Conservation (phyloP, 2,329 filamentous ascomycete species). For the Pseudonectria foliicola region DNA sequence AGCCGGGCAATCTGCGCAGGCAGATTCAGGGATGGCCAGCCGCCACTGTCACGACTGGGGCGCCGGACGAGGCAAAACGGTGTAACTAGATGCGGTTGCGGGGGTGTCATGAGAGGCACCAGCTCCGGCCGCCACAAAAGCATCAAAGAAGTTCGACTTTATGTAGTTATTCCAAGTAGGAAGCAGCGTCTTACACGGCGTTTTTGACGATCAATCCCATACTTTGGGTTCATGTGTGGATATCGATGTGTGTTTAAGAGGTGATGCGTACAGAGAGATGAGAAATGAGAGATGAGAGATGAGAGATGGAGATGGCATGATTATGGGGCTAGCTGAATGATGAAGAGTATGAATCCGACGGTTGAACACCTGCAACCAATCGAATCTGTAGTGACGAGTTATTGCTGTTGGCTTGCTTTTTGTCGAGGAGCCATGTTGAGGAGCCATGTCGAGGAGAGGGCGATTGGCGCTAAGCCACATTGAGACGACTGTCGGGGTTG, state of each 20-base stretch:
- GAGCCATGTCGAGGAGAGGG: too few relatives aligned
- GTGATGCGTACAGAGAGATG: too few relatives aligned
- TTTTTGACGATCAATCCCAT: slow-evolving; percentile 17
- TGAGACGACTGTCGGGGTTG: too few relatives aligned
- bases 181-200: slow-evolving; percentile 22
- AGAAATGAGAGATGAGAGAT: too few relatives aligned
- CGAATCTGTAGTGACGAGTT: too few relatives aligned
- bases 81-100: slow-evolving; percentile 20
- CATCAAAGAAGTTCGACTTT: slow-evolving; percentile 23
- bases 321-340: too few relatives aligned
- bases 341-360: too few relatives aligned
- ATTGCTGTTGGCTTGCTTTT: too few relatives aligned
- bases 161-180: slow-evolving; percentile 22
- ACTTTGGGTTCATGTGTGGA: neutral
- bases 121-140: slow-evolving; percentile 14
- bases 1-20: slow-evolving; percentile 12
- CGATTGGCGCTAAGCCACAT: too few relatives aligned
- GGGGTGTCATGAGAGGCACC: slow-evolving; percentile 14
- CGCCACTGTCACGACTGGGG: slow-evolving; percentile 8
- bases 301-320: too few relatives aligned
- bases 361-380: too few relatives aligned
- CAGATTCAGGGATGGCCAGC: slow-evolving; percentile 6
- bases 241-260: slow-evolving; percentile 4
- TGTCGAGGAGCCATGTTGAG: too few relatives aligned
- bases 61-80: slow-evolving; percentile 16